Evolutionary conservation across 1,139 yeast species (phyloP).

Genomic region (Meyerozyma sp.): DNA sequence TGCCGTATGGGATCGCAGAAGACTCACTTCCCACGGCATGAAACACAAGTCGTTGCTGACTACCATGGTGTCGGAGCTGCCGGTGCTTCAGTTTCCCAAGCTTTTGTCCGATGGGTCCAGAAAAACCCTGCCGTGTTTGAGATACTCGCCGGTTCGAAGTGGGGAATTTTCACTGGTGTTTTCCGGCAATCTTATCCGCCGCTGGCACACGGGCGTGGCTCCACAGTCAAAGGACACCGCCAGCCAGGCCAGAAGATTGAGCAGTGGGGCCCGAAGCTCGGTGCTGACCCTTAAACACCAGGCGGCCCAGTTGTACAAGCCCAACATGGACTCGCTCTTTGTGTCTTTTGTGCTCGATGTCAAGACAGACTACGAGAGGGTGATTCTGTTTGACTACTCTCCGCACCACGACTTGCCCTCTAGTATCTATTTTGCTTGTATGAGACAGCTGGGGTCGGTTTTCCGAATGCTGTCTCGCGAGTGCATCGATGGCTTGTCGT

Average conservation of each 20-base stretch:
- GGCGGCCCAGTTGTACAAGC: constrained; percentile 31
- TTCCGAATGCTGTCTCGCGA: constrained; percentile 75
- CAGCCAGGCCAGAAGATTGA: not conserved
- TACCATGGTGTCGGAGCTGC: constrained; percentile 42
- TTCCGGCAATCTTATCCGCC: constrained; percentile 68
- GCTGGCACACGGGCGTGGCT: constrained; percentile 74
- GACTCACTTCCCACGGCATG: constrained; percentile 27
- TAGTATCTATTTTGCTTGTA: constrained; percentile 64
- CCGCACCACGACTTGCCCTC: constrained; percentile 45
- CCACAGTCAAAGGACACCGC: constrained; percentile 27
- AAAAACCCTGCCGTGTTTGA: constrained; percentile 58
- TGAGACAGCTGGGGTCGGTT: constrained; percentile 85
- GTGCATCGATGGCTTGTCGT: constrained; percentile 56
- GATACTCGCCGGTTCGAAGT: constrained; percentile 62
- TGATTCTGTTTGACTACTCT: constrained; percentile 79
- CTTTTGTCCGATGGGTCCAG: constrained; percentile 61
- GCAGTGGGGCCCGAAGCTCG: constrained; percentile 6
- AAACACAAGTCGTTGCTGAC: constrained; percentile 8
- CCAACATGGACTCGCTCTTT: constrained; percentile 53
- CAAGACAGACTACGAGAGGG: constrained; percentile 73
- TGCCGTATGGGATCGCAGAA: constrained; percentile 84
- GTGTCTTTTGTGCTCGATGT: constrained; percentile 75
- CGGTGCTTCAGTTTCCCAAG: constrained; percentile 62
- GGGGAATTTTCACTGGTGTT: constrained; percentile 80
- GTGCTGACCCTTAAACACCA: constrained; percentile 29